Evolutionary conservation across 106 monocot genomes (phyloP).

Genomic region (Cymbidium sinense): DNA sequence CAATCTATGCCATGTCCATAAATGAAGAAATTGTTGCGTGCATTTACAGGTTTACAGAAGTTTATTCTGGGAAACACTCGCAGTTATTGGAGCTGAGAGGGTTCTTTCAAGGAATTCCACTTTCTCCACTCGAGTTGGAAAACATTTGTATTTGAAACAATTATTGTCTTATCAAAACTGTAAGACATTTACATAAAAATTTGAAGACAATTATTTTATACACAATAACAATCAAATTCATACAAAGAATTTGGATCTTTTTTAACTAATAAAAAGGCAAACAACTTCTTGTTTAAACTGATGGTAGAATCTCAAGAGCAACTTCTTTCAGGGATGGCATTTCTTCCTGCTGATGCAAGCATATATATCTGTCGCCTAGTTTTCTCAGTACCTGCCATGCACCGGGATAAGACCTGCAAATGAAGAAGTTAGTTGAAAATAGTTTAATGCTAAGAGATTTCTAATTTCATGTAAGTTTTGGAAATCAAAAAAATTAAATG

Average conservation of each 20-base stretch:
- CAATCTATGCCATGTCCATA: not conserved
- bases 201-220: not conserved
- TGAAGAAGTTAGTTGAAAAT: not conserved
- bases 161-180: not conserved
- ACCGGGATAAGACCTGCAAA: conserved; percentile 78
- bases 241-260: no score
- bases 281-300: conserved; percentile 16
- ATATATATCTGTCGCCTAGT: conserved; percentile 33
- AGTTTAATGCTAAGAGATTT: not conserved
- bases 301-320: conserved; percentile 86
- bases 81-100: not conserved
- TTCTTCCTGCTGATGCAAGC: conserved; percentile 76
- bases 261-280: no score
- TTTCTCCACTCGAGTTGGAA: not conserved
- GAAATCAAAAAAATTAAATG: no score
- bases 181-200: not conserved
- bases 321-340: conserved; percentile 96
- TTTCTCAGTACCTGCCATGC: conserved; percentile 92
- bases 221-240: no score
- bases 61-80: not conserved
- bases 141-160: not conserved
- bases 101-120: not conserved
- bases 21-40: not conserved
- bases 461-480: not conserved
- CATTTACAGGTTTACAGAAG: not conserved